A percentile compares a stretch with the other conserved stretches of the same genome.
Evolutionary conservation across 805 yeast genomes (phyloP).

Genomic region (Blastobotrys parvus): DNA sequence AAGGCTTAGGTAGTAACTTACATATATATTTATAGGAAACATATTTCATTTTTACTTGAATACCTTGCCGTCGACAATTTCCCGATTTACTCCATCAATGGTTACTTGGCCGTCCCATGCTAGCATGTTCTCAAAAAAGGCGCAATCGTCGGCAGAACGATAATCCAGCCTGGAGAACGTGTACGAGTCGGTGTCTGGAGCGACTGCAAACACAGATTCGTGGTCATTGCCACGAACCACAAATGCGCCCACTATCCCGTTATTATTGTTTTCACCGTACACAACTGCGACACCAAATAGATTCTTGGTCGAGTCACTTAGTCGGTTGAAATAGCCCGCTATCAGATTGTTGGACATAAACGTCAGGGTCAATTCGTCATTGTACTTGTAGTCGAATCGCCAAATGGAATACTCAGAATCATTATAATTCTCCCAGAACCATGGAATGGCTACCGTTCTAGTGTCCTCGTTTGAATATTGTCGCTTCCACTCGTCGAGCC

Average conservation of each 20-base stretch:
- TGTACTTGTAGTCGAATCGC: conserved; percentile 94
- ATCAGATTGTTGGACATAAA: conserved; percentile 98
- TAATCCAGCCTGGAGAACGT: conserved; percentile 74
- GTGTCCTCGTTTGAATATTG: conserved; percentile 95
- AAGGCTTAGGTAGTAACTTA: too few species aligned
- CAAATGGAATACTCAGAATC: conserved; percentile 90
- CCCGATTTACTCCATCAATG: conserved; percentile 70
- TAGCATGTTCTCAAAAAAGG: conserved; percentile 82
- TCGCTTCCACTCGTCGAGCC: conserved; percentile 93
- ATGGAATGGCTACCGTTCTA: conserved; percentile 87
- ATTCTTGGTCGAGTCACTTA: conserved; percentile 85
- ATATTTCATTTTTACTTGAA: conserved; percentile 86
- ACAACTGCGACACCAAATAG: conserved; percentile 91
- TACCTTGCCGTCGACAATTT: conserved; percentile 96
- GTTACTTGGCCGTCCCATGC: conserved; percentile 96
- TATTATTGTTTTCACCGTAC: conserved; percentile 97
- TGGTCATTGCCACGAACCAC: conserved; percentile 90
- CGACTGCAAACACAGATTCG: conserved; percentile 91
- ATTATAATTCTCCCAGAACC: conserved; percentile 96
- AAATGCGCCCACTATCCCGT: conserved; percentile 94
- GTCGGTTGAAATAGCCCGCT: conserved; percentile 97
- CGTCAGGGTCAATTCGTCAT: conserved; percentile 92
- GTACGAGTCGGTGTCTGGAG: conserved; percentile 99
- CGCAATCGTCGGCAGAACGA: conserved; percentile 65
- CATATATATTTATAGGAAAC: too few species aligned